Evolutionary conservation across 495 filamentous ascomycete species (phyloP).

Genomic region (Cercophora sp.): DNA sequence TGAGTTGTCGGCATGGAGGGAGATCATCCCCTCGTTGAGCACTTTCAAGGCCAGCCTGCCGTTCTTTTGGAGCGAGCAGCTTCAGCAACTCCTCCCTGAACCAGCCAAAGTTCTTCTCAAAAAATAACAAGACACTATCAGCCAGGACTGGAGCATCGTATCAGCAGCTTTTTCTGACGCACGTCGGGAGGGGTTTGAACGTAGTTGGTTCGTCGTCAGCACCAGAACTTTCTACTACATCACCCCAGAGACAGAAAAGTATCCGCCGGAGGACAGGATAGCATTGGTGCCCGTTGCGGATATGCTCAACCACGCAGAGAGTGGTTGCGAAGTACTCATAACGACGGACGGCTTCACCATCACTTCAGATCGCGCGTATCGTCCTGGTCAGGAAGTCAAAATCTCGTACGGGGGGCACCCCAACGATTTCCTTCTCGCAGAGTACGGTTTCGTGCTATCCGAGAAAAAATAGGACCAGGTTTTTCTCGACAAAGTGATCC

Average conservation of each 20-base stretch:
- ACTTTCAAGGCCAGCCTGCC: slow-evolving; percentile 60
- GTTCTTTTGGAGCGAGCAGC: slow-evolving; percentile 51
- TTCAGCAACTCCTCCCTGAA: slow-evolving; percentile 39
- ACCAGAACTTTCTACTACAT: slow-evolving; percentile 62
- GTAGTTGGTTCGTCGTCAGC: slow-evolving; percentile 67
- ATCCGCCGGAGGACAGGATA: slow-evolving; percentile 56
- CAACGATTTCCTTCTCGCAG: slow-evolving; percentile 73
- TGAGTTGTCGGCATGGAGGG: slow-evolving; percentile 45
- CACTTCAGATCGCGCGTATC: slow-evolving; percentile 48
- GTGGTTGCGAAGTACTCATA: slow-evolving; percentile 22
- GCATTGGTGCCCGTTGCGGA: slow-evolving; percentile 67
- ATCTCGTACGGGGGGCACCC: slow-evolving; percentile 73
- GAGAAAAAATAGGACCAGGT: slow-evolving; percentile 62
- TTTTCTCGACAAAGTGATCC: slow-evolving; percentile 60
- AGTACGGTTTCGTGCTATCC: slow-evolving; percentile 73
- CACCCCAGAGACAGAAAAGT: slow-evolving; percentile 5
- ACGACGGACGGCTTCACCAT: slow-evolving; percentile 53
- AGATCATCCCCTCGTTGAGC: slow-evolving; percentile 54
- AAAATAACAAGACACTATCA: slow-evolving; percentile 38
- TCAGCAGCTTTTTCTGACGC: slow-evolving; percentile 22
- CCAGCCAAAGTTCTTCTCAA: slow-evolving; percentile 39
- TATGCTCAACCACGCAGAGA: slow-evolving; percentile 63
- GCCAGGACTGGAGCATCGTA: neutral
- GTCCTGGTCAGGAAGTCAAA: slow-evolving; percentile 63
- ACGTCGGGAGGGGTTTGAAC: slow-evolving; percentile 48